These are phyloP conservation scores for Sclerotinia minor DNA, from an alignment of 2,329 filamentous ascomycete genomes.

Conservation along the genomic window DNA sequence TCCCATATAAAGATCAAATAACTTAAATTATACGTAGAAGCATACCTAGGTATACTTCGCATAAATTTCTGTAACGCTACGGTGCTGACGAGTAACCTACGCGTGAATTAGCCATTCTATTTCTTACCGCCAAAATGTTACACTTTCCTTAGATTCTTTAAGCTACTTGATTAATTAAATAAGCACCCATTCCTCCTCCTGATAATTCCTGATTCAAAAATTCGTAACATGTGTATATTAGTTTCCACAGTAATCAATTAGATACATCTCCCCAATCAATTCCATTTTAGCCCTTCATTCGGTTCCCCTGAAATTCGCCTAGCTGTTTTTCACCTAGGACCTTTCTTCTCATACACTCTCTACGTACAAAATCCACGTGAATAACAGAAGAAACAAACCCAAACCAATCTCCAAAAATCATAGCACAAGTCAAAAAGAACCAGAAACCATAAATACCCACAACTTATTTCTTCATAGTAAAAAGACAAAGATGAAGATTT, in stretches of 20 bases:
- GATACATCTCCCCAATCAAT: not conserved
- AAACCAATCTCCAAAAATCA: not conserved
- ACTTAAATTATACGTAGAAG: too few species aligned
- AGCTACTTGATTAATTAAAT: too few species aligned
- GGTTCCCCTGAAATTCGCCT: not conserved
- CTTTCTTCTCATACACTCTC: not conserved
- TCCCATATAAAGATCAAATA: not conserved
- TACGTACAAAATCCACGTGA: not conserved
- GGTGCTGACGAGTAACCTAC: too few species aligned
- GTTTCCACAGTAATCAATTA: not conserved
- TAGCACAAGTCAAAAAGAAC: not conserved
- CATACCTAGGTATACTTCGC: too few species aligned
- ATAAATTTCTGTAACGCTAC: too few species aligned
- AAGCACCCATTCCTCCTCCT: not conserved
- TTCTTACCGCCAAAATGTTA: too few species aligned
- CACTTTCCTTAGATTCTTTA: too few species aligned
- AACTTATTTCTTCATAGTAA: not conserved
- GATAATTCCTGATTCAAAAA: not conserved
- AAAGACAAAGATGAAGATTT: not conserved
- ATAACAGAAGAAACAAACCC: not conserved
- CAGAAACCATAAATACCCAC: too few species aligned
- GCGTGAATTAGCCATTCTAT: too few species aligned
- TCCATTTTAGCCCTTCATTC: not conserved
- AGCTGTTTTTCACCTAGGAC: not conserved
- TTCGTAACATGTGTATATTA: rapidly evolving